phyloP scores from a whole-genome alignment of 140 eudicot species.

The Stevia rebaudiana region DNA sequence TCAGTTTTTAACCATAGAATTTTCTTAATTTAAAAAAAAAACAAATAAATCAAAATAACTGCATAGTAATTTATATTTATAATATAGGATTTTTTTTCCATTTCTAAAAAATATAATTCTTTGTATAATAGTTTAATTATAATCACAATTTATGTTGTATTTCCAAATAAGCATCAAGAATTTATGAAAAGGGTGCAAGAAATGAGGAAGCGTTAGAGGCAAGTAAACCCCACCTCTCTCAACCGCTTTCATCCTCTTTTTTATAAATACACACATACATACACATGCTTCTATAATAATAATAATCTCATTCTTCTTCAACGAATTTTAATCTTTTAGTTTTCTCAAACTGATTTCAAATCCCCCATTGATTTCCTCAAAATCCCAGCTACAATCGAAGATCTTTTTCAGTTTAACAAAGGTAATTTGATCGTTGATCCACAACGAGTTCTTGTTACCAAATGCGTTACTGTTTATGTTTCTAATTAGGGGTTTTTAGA shows the following conservation, averaged over 20 bases:
- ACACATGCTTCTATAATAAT: slow-evolving; percentile 4
- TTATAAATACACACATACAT: slow-evolving; percentile 5
- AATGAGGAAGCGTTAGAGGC: slow-evolving; percentile 34
- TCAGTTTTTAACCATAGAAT: too few species aligned
- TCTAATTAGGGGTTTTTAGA: slow-evolving; percentile 11
- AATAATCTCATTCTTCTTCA: slow-evolving; percentile 18
- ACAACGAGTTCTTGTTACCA: neutral
- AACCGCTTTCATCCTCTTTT: slow-evolving; percentile 26
- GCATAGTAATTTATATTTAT: too few species aligned
- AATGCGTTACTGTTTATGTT: neutral
- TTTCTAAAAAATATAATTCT: too few species aligned
- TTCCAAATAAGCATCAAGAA: slow-evolving; percentile 15
- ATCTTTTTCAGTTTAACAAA: slow-evolving; percentile 5
- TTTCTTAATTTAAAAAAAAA: too few species aligned
- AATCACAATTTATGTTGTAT: neutral
- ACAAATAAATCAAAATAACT: too few species aligned
- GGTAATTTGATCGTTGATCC: slow-evolving; percentile 23
- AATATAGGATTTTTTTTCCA: too few species aligned
- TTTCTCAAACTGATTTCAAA: neutral
- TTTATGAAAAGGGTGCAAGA: slow-evolving; percentile 9
- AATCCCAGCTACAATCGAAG: slow-evolving; percentile 13
- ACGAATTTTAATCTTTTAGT: slow-evolving; percentile 16
- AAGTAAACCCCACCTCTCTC: slow-evolving; percentile 39
- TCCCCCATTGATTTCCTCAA: neutral
- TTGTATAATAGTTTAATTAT: too few species aligned